Base-by-base conservation (phyloP, 768 basidiomycete species). In the Agaricus sinodeliciosus region DNA sequence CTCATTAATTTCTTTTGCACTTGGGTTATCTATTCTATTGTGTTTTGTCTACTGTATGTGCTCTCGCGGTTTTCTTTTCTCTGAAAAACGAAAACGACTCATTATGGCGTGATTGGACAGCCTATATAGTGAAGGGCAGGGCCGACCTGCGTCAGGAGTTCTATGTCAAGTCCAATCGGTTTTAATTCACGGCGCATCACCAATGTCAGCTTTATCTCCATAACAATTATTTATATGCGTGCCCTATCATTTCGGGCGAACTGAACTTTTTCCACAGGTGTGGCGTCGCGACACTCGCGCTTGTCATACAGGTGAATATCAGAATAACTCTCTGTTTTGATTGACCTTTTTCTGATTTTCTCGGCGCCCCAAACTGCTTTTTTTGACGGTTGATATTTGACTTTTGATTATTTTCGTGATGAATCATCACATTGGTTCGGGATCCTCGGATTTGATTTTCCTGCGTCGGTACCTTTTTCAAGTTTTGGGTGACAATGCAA, bases 1-100 rank as follows among this genome's bases (percentile, higher is more conserved):
- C 69, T 82, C 58, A 63, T 82, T 55, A 83, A 84, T 55, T 76
- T 82, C 55, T 82, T 79, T 52, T 48, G 76, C n/a, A 70, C 75
- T 43, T 79, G 79, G 79, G 71, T 77, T 9, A 57, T 82, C 39
- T 81, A 75, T 58, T 82, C 81, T 4, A 60, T 82, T 52, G 66
- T 72, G 28, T 78, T 74, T 59, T 75, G 70, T 58, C 55, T 84
- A 16, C 60, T 73, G 82, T 82, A 56, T 65, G 82, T 66, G 8
- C 28, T 40, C n/a, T 11, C 11, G 15, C 22, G 12, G 22, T 46
- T 28, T 46, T 11, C 31, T 19, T 26, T 31, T 31, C 9, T 36
- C 26, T n/a, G 16, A 35, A 4, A 22, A 22, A 22, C 22, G 22
- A 22, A 22, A 22, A 22, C 22, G n/a, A 18, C 7, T 4, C 8